Evolutionary conservation across 306 rosid species (phyloP).

Genomic region (Cicer bijugum): DNA sequence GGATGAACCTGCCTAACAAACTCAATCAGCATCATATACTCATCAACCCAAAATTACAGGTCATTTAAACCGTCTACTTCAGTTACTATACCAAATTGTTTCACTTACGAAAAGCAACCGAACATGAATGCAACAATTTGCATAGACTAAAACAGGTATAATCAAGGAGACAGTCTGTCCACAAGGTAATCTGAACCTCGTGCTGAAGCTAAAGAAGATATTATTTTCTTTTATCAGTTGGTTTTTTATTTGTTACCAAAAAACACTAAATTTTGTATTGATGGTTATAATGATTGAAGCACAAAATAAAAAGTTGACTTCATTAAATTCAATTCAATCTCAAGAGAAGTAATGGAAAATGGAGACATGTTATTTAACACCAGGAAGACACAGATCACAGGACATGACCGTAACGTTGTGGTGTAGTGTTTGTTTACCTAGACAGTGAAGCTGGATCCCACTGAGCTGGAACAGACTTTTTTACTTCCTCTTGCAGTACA

Average conservation of each 20-base stretch:
- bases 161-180: conserved; percentile 10
- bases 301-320: conserved; percentile 5
- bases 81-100: conserved; percentile 12
- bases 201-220: conserved; percentile 1
- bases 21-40: conserved; percentile 57
- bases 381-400: background rate
- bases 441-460: conserved; percentile 96
- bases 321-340: conserved; percentile 24
- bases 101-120: conserved; percentile 30
- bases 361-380: background rate
- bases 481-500: conserved; percentile 65
- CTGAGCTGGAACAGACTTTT: conserved; percentile 84
- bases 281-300: conserved; percentile 34
- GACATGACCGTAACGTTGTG: background rate
- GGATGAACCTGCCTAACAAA: conserved; percentile 88
- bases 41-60: conserved; percentile 42
- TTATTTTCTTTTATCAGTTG: conserved; percentile 16
- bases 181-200: conserved; percentile 19
- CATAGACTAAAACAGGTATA: background rate
- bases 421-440: conserved; percentile 57
- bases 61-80: conserved; percentile 36
- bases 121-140: conserved; percentile 4
- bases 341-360: conserved; percentile 22
- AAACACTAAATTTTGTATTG: conserved; percentile 10
- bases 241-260: conserved; percentile 38